Percentiles rank a stretch among this genome's conserved stretches.
Conservation (phyloP, 192 early-diverging fungal species). For the Coemansia sp. region DNA sequence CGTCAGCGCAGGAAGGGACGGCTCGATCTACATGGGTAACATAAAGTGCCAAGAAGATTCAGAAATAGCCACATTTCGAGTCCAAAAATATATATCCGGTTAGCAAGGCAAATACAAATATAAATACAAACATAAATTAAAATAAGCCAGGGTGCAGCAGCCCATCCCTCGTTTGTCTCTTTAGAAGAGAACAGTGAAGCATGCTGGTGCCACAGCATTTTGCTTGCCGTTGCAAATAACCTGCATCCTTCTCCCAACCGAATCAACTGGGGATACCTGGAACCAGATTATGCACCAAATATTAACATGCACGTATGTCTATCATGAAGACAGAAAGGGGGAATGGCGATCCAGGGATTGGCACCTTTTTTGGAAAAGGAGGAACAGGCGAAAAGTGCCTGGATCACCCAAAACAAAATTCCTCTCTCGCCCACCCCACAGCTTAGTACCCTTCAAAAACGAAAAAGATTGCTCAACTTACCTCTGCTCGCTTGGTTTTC, state of each 20-base stretch:
- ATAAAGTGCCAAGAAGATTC: not conserved
- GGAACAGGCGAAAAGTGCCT: not conserved
- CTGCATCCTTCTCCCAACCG: not conserved
- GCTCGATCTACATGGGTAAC: slow-evolving; percentile 38
- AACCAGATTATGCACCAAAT: not conserved
- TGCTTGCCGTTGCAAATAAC: too few relatives aligned
- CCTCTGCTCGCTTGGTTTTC: slow-evolving; percentile 41
- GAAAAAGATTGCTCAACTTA: slow-evolving; percentile 21
- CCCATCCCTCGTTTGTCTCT: too few relatives aligned
- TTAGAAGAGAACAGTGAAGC: too few relatives aligned
- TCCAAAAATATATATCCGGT: not conserved
- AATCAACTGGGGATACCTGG: not conserved
- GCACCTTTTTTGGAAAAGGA: not conserved
- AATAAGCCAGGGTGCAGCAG: too few relatives aligned
- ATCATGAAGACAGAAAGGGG: not conserved
- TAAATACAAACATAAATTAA: too few relatives aligned
- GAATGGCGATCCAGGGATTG: slow-evolving; percentile 6
- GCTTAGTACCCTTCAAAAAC: too few relatives aligned
- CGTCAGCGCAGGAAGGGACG: slow-evolving; percentile 28
- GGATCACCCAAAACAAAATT: not conserved
- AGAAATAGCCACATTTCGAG: not conserved
- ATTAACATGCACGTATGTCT: not conserved
- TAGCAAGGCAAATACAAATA: not conserved
- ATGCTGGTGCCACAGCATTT: too few relatives aligned
- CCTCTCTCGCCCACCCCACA: not conserved